Evolutionary conservation across 2,329 filamentous ascomycete genomes (phyloP), one percentile per base, ranked within the genome.

Genomic region (Aspergillus sp.): DNA sequence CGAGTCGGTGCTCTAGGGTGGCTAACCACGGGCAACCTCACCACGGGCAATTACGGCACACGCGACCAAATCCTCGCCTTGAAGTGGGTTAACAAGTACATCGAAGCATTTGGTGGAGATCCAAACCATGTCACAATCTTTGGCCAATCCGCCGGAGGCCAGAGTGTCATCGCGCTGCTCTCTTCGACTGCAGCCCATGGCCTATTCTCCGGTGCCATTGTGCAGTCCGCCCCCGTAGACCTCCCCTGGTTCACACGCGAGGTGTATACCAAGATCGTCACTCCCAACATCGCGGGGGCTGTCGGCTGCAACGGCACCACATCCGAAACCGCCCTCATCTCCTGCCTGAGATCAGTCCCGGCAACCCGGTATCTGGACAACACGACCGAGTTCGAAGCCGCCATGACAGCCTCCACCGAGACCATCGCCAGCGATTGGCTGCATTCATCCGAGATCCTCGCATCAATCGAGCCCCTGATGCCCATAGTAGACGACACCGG

Each of bases 151-250:
- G 73, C 74, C 12, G 74, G 74, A 12, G 86, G 79, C 2, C 85
- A 83, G n/a, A 84, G 83, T 39, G 84, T 87, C 9, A 60, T 67
- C 6, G 71, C 71, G 1, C 45, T 72, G 50, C 61, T 72, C 8
- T 70, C 68, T 17, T 72, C 70, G 2, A 62, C 61, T 6, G 62
- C 63, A 3, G 70, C 70, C 2, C 62, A 61, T 1, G 70, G 70
- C 5, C 67, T 71, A 41, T 72, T 73, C 59, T 68, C 69, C 6
- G 69, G 59, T 12, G 70, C 70, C 5, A 63, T 72, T 28, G 63
- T 68, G 13, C 70, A 72, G 50, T 72, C 70, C 0, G 65, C 70
- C 15, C 68, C 65, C 0, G 41, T 71, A 21, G 69, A 71, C 39
- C 55, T 69, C 4, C 70, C 70, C 3, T 72, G 70, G 70, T 70